phyloP scores from a whole-genome alignment of 208 protist species.

The Leishmania gerbilli region DNA sequence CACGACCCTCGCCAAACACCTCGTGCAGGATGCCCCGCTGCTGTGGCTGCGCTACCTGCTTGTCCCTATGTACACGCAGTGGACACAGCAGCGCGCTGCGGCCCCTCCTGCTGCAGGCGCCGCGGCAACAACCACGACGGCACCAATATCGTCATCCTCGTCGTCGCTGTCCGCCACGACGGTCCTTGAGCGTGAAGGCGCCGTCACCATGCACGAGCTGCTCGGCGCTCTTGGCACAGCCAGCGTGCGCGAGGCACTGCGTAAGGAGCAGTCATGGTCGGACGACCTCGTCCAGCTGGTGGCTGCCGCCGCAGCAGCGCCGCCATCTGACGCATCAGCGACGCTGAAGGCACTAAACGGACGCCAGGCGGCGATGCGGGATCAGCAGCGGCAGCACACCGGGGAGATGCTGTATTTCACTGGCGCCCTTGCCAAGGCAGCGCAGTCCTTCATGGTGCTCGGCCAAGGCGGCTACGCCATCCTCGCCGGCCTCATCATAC shows the following conservation, averaged over 20 bases:
- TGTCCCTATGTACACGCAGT: constrained; percentile 33
- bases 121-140: neutral
- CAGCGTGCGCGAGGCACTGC: constrained; percentile 16
- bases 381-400: constrained; percentile 18
- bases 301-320: neutral
- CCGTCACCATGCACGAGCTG: constrained; percentile 21
- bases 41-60: constrained; percentile 31
- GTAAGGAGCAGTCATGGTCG: constrained; percentile 5
- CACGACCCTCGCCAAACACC: constrained; percentile 12
- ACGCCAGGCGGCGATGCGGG: constrained; percentile 1
- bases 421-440: constrained; percentile 22
- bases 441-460: constrained; percentile 31
- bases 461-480: constrained; percentile 16
- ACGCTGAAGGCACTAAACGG: neutral
- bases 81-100: constrained; percentile 18
- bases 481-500: constrained; percentile 5
- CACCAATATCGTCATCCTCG: neutral
- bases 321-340: neutral
- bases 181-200: neutral
- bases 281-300: constrained; percentile 11
- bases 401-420: constrained; percentile 25
- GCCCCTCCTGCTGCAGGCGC: neutral
- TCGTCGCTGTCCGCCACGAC: neutral
- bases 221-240: constrained; percentile 16
- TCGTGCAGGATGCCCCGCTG: constrained; percentile 31